Conservation (phyloP, 2,329 filamentous ascomycete genomes). For the Aspergillus piperis region DNA sequence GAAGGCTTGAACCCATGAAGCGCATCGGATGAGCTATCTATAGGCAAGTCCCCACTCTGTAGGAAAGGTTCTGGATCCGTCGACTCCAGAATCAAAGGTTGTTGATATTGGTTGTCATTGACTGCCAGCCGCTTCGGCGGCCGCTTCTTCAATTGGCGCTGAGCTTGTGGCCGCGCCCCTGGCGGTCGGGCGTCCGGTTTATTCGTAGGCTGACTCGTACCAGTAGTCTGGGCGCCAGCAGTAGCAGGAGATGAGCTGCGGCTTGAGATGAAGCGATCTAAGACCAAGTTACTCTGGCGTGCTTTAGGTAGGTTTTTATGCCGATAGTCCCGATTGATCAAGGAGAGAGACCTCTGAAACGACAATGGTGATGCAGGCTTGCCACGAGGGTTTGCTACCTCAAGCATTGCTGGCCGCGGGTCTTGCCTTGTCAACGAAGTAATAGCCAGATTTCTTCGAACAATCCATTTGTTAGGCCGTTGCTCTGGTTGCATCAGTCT, state of each 20-base stretch:
- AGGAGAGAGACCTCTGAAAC: constrained; percentile 36
- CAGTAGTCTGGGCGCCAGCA: neutral
- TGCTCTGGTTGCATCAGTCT: constrained; percentile 18
- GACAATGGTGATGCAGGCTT: constrained; percentile 20
- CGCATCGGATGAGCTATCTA: constrained; percentile 37
- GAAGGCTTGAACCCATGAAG: constrained; percentile 51
- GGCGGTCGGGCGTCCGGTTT: constrained; percentile 14
- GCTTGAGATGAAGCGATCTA: constrained; percentile 41
- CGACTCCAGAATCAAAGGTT: constrained; percentile 33
- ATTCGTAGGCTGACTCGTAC: neutral
- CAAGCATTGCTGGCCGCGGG: constrained; percentile 39
- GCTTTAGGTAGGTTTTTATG: constrained; percentile 18
- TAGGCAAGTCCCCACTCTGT: constrained; percentile 4
- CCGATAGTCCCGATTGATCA: constrained; percentile 35
- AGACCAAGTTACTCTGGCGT: constrained; percentile 29
- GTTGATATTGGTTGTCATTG: constrained; percentile 48
- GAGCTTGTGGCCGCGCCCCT: constrained; percentile 5
- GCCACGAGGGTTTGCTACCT: constrained; percentile 24
- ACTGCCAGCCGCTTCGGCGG: constrained; percentile 50
- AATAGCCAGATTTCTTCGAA: constrained; percentile 36
- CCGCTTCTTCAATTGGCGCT: constrained; percentile 37
- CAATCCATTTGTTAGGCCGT: constrained; percentile 35
- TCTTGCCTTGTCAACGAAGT: constrained; percentile 39
- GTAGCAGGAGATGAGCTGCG: constrained; percentile 12
- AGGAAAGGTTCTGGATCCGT: constrained; percentile 17